phyloP scores from a whole-genome alignment of 805 yeast species.

The Candida vartiovaarae region DNA sequence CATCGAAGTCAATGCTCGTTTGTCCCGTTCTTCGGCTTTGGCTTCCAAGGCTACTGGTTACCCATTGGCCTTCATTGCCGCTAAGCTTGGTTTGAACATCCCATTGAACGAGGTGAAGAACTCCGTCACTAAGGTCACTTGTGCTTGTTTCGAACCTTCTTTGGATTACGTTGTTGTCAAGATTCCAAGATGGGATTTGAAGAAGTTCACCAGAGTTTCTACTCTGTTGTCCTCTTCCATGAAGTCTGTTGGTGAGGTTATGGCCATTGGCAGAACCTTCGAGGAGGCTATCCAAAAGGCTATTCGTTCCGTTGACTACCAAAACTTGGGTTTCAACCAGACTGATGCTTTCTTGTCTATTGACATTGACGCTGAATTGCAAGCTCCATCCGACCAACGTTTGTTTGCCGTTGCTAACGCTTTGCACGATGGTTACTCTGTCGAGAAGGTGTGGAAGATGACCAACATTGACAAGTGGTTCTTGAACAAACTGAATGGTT shows the following conservation, averaged over 20 bases:
- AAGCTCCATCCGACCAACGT: slow-evolving; percentile 96
- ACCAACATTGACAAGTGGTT: slow-evolving; percentile 97
- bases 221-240: slow-evolving; percentile 82
- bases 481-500: slow-evolving; percentile 72
- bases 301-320: slow-evolving; percentile 92
- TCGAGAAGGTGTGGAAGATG: slow-evolving; percentile 84
- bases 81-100: slow-evolving; percentile 88
- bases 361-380: slow-evolving; percentile 87
- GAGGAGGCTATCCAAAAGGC: slow-evolving; percentile 99
- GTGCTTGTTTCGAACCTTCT: slow-evolving; percentile 96
- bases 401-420: slow-evolving; percentile 96
- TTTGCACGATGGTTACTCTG: slow-evolving; percentile 78
- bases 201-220: slow-evolving; percentile 90
- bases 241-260: slow-evolving; percentile 99
- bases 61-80: slow-evolving; percentile 97
- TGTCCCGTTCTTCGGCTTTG: slow-evolving; percentile 96
- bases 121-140: slow-evolving; percentile 88
- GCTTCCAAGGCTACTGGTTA: slow-evolving; percentile 99
- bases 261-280: slow-evolving; percentile 95
- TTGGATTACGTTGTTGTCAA: slow-evolving; percentile 94
- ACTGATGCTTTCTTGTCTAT: slow-evolving; percentile 78
- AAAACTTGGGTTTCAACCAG: slow-evolving; percentile 81
- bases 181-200: slow-evolving; percentile 98
- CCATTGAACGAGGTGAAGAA: slow-evolving; percentile 88
- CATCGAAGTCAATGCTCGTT: slow-evolving; percentile 96